Evolutionary conservation across 305 asterid species (phyloP).

Genomic region (Nicotiana rustica): DNA sequence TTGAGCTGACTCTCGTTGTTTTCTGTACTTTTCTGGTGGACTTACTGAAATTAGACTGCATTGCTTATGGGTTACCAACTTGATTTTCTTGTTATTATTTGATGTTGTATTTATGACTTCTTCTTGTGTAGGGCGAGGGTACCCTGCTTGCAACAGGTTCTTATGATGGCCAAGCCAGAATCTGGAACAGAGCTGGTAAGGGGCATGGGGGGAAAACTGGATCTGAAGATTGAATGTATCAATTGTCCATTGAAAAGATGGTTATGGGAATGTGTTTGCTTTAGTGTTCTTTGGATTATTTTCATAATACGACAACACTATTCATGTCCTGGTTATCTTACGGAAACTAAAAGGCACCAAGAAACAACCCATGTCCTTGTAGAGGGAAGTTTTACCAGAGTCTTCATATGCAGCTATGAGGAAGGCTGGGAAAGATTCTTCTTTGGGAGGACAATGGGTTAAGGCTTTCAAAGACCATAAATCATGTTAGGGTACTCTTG

Average conservation of each 20-base stretch:
- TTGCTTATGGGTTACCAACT: neutral
- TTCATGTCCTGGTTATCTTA: neutral
- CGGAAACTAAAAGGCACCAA: neutral
- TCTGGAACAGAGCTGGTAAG: slow-evolving; percentile 92
- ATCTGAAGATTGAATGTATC: slow-evolving; percentile 12
- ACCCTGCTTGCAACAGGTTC: slow-evolving; percentile 94
- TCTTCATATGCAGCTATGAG: neutral
- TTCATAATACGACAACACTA: neutral
- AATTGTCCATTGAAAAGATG: neutral
- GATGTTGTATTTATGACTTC: neutral
- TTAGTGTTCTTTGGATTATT: slow-evolving; percentile 1
- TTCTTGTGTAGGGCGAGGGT: slow-evolving; percentile 69
- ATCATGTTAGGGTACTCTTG: neutral
- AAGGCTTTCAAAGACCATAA: neutral
- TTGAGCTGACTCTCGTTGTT: neutral
- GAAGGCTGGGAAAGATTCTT: neutral
- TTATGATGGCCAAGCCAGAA: slow-evolving; percentile 97
- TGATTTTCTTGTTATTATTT: neutral
- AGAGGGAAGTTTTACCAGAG: neutral
- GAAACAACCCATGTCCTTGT: neutral
- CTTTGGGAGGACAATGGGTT: neutral
- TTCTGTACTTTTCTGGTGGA: slow-evolving; percentile 17
- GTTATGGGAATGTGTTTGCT: neutral
- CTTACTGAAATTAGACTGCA: neutral
- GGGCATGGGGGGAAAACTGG: neutral